Evolutionary conservation across 306 rosid species (phyloP), one percentile per base, ranked within the genome.

Genomic region (Ceratonia siliqua): DNA sequence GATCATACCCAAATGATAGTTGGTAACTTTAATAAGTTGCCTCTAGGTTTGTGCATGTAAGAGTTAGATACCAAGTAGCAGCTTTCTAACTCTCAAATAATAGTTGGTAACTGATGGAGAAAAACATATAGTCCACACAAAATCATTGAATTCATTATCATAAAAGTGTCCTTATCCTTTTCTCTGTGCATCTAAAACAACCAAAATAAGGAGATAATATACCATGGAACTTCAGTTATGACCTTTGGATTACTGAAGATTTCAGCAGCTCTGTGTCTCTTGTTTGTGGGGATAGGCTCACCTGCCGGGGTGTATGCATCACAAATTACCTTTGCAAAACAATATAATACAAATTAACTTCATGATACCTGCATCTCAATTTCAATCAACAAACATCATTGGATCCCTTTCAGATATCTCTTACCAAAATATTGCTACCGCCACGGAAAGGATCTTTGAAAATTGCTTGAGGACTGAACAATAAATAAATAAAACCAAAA

Each of bases 401-500:
- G 36, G 55, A 73, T 73, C 27, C 18, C 55, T 62, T 56, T 63
- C 43, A 55, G 70, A 45, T 57, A 38, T 46, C 68, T 50, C 92
- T 74, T 85, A 95, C 99, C 98, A 95, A 86, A 81, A 95, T 92
- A 66, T 95, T 85, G 89, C 92, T 95, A 9, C 99, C 98, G 9
- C 99, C 99, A 10, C 99, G 99, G 74, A 95, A 95, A 73, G 99
- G 99, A 67, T 95, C 99, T 85, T 78, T 95, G 79, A 90, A 95
- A 79, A 92, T 86, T 72, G 98, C 98, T 73, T 95, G 99, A 82
- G 99, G 99, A 77, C 99, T 95, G 85, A 2, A 2, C 28, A 66
- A 39, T 18, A 70, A 57, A 42, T 52, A 24, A 72, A 20, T 43
- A 62, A 38, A 21, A 74, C 39, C 9, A 79, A 54, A 57, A 62